Base-by-base conservation (phyloP, 257 asterid genomes). In the Knoxia roxburghii region DNA sequence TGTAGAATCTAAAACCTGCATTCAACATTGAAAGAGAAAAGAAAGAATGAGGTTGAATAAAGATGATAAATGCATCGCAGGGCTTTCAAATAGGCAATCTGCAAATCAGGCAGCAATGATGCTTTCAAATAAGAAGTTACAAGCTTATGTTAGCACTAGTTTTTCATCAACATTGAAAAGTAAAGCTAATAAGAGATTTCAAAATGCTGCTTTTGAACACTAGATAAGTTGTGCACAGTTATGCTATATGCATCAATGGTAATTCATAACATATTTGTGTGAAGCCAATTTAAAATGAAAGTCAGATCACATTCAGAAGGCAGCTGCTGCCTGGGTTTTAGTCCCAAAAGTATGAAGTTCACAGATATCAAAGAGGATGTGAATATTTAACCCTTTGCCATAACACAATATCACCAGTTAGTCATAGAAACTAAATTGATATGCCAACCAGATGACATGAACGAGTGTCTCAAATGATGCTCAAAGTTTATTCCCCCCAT, bases 1-100 rank as follows among this genome's bases (percentile, higher is more conserved):
- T 1, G 97, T 90, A 37, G 99, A 88, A 78, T 93, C 99, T 86
- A 90, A 80, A 7, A 88, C 97, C 99, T 93, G 92, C 73, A 70
- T 21, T 64, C 45, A 40, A 26, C 32, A 15, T 46, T 66, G 32
- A 29, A 69, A 59, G 46, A 46, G 9, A 15, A 57, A 12, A 65
- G 26, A 27, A 48, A 23, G 40, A n/a, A 30, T 59, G 5, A 49
- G 64, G 11, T 46, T 68, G 23, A 20, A 68, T 37, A 49, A 11
- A 52, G 27, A 53, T 26, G 39, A 24, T 33, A 65, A 37, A 45
- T 52, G 39, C 58, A 75, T 48, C 39, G 40, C n/a, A n/a, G n/a
- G n/a, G n/a, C n/a, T n/a, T n/a, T n/a, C n/a, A 59, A 61, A 56
- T 45, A 68, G 56, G 17, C 58, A 24, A 48, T 70, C 35, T 21